These are phyloP conservation scores for Syncephalastrum sp. DNA, from an alignment of 371 early-diverging fungal genomes.

Conservation along the genomic window DNA sequence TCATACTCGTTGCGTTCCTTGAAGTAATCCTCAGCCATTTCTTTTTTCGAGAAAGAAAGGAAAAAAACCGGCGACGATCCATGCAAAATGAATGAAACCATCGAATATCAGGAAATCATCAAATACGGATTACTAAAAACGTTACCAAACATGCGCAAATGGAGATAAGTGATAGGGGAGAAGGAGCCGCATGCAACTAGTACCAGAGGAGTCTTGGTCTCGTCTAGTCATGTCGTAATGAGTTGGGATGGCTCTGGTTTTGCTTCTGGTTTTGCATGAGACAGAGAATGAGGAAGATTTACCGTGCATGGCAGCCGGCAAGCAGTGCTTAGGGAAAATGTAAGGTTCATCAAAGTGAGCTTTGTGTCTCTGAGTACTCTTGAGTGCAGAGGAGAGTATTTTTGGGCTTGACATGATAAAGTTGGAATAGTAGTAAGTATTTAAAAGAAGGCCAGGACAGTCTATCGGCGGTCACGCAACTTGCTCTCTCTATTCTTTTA, in stretches of 20 bases:
- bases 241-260: not conserved
- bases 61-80: not conserved
- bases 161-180: constrained; percentile 96
- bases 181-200: constrained; percentile 98
- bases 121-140: not conserved
- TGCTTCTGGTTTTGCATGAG: not conserved
- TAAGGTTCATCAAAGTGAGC: constrained; percentile 17
- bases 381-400: too few species aligned
- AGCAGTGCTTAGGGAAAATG: constrained; percentile 20
- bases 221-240: constrained; percentile 50
- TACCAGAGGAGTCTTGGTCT: constrained; percentile 83
- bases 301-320: constrained; percentile 24
- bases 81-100: not conserved
- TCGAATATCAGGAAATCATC: not conserved
- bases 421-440: too few species aligned
- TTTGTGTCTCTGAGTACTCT: not conserved
- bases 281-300: not conserved
- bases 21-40: constrained; percentile 93
- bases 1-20: constrained; percentile 75
- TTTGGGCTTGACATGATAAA: too few species aligned
- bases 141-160: constrained; percentile 97
- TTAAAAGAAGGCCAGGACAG: too few species aligned
- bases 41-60: constrained; percentile 36
- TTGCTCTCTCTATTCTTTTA: too few species aligned
- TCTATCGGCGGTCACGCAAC: too few species aligned